These are phyloP conservation scores for Fusarium citri DNA, from an alignment of 2,329 filamentous ascomycete species.

Conservation along the genomic window DNA sequence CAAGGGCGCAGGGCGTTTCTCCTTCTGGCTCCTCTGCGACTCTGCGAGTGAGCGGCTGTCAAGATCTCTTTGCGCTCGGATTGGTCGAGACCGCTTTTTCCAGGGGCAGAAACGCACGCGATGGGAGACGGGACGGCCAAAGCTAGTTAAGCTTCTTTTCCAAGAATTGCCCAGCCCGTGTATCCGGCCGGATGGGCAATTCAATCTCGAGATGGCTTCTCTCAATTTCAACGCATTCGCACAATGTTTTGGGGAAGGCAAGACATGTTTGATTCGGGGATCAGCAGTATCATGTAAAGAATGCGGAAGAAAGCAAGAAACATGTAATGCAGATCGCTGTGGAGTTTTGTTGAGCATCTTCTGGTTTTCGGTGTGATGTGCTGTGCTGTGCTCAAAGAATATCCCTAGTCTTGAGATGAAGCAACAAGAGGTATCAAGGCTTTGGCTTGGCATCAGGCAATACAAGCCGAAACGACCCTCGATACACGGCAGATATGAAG, in stretches of 20 bases:
- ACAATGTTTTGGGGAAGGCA: background rate
- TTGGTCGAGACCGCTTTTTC: slow-evolving; percentile 35
- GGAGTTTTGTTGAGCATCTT: slow-evolving; percentile 23
- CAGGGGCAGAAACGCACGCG: slow-evolving; percentile 42
- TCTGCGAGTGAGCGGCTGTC: slow-evolving; percentile 22
- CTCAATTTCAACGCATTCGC: background rate
- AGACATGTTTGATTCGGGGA: slow-evolving; percentile 17
- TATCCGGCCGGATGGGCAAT: background rate
- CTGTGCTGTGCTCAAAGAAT: background rate
- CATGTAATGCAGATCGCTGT: slow-evolving; percentile 30
- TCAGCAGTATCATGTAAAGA: slow-evolving; percentile 20
- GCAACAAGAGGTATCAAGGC: background rate
- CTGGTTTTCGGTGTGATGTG: background rate
- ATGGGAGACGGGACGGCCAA: slow-evolving; percentile 37
- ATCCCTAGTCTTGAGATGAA: background rate
- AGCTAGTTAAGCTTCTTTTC: slow-evolving; percentile 46
- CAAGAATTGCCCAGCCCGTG: slow-evolving; percentile 24
- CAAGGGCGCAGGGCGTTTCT: background rate
- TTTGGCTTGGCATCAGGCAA: background rate
- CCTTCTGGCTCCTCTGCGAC: background rate
- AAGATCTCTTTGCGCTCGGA: slow-evolving; percentile 29
- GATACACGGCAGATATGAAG: background rate
- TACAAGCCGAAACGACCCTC: background rate
- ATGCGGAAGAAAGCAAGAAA: slow-evolving; percentile 8
- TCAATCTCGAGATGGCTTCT: background rate